Evolutionary conservation across 75 land plant species (phyloP), one percentile per base, ranked within the genome.

Genomic region (Selaginella tamariscina): DNA sequence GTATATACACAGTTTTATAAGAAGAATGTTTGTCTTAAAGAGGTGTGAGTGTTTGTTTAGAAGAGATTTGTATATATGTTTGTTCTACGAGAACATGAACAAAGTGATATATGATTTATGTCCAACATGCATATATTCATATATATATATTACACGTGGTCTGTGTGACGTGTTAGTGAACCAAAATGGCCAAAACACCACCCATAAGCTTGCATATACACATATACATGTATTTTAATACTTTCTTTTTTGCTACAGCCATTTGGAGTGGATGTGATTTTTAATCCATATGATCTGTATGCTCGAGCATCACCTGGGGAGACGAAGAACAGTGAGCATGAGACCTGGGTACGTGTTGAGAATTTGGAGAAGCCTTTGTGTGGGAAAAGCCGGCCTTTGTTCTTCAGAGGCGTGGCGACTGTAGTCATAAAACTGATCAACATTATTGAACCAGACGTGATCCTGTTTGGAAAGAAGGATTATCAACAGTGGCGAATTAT

Each of bases 401-500:
- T 89, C 77, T 95, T 95, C 71, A 80, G 87, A 70, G 99, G 99
- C 23, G 91, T 95, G 24, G 92, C 92, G 0, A 95, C 96, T 0
- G 74, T 95, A 30, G 96, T 94, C 8, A 66, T 82, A 27, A 95
- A 90, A 71, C 68, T 95, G 68, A 85, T 95, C 65, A 85, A 95
- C 33, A 87, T 95, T 27, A 85, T 95, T 54, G 99, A 95, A 70
- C 99, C 96, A 30, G 96, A 90, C 81, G 74, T 90, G 57, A 96
- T 96, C 18, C 67, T 95, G 28, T 95, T 95, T 73, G 99, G 99
- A 33, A 94, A 95, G 89, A 95, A 95, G 81, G 96, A 95, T 74
- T 95, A 90, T 72, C 99, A 95, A 56, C 96, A 95, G 68, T 90
- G 86, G 87, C 80, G 87, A 0, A 64, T 95, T 56, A 79, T 95